Evolutionary conservation across 2,329 filamentous ascomycete genomes (phyloP), one percentile per base, ranked within the genome.

Genomic region (Mycosphaerella arachidis): DNA sequence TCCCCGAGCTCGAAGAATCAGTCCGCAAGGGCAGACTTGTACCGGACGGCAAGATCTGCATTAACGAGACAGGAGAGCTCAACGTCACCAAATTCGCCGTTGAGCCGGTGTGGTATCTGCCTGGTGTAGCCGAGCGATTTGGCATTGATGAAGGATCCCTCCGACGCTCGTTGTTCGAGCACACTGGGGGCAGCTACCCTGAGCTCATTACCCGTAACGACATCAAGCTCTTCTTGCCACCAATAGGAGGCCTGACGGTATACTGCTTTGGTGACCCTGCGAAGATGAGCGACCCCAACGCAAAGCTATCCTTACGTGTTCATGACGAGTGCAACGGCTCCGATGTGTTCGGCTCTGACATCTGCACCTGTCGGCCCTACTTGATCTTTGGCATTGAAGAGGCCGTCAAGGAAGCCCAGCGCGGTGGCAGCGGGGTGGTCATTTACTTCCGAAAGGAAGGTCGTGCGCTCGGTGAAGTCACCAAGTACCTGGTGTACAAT

Each of bases 401-500:
- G 76, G 94, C 94, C 12, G 93, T 99, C 68, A 96, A 95, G 72
- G 92, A 97, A 77, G 94, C 94, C 10, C 94, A 97, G 74, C 91
- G 89, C 58, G 93, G 93, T 56, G 93, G 93, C 52, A 93, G 89
- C 68, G 93, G 93, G 58, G 91, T 97, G 24, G 94, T 97, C 56
- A 97, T 97, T 73, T 99, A 99, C 75, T 99, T 97, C 84, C 87
- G 94, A 67, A 99, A 99, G 75, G 94, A 99, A 79, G 94, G 94
- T 33, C 85, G 94, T 67, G 94, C 93, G 40, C 80, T 97, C 6
- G 94, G 94, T 56, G 94, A 99, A 75, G 94, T 99, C 31, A 96
- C 92, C 56, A 97, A 97, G 71, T 88, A 88, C 64, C 76, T 88
- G 73, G 92, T 96, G 71, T 84, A 93, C 80, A 94, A 93, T 73